Evolutionary conservation across 2,329 filamentous ascomycete species (phyloP).

Genomic region (Sporothrix pseudoabietina): DNA sequence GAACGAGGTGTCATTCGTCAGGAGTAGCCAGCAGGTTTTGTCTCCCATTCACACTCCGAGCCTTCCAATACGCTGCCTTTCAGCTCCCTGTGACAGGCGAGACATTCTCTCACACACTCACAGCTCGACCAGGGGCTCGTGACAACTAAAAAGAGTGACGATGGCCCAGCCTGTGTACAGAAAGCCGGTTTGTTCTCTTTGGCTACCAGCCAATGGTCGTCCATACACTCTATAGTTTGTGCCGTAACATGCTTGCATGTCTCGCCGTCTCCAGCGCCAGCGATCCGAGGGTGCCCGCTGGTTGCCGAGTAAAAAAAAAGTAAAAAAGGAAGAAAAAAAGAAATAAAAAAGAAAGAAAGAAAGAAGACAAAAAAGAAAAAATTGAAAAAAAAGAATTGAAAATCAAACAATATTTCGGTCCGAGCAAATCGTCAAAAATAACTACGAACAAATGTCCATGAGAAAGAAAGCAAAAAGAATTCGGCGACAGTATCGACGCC

Average conservation of each 20-base stretch:
- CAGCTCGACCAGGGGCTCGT: not conserved
- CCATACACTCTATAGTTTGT: not conserved
- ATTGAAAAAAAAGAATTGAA: not conserved
- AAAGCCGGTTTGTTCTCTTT: not conserved
- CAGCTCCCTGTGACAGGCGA: conserved; percentile 1
- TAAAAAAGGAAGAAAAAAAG: too few relatives aligned
- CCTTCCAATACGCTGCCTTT: conserved; percentile 6
- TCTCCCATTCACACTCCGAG: not conserved
- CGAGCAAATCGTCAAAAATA: not conserved
- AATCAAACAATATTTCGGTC: not conserved
- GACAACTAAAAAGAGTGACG: not conserved
- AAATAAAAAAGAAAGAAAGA: too few relatives aligned
- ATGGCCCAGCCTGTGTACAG: not conserved
- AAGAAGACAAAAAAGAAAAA: too few relatives aligned
- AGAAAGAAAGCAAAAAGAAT: not conserved
- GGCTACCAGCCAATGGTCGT: not conserved
- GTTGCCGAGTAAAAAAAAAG: too few relatives aligned
- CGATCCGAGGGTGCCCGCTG: not conserved
- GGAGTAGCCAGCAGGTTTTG: not conserved
- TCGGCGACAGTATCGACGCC: not conserved
- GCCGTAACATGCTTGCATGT: not conserved
- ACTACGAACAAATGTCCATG: not conserved
- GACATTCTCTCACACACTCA: not conserved
- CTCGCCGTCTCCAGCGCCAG: not conserved
- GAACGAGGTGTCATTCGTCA: not conserved